These are phyloP conservation scores for Fusarium citri DNA, from an alignment of 2,329 filamentous ascomycete species.

Conservation along the genomic window DNA sequence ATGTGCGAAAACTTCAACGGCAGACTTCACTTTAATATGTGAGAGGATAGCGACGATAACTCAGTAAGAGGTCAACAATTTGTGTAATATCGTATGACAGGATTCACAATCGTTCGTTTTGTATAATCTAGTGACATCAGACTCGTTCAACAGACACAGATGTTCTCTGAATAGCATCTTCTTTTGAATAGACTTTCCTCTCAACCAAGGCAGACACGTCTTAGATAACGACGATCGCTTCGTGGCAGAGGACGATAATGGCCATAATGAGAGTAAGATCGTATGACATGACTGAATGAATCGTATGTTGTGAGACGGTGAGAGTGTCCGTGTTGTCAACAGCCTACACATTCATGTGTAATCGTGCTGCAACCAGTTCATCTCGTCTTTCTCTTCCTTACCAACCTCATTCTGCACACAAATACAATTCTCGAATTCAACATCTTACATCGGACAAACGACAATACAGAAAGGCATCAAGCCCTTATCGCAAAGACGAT, in stretches of 20 bases:
- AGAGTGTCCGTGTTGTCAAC: background rate
- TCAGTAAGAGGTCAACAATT: fast-evolving
- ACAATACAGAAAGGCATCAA: no score
- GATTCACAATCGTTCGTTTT: background rate
- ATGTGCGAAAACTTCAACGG: background rate
- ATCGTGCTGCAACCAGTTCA: no score
- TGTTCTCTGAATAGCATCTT: background rate
- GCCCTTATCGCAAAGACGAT: no score
- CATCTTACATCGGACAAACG: no score
- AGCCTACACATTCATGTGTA: fast-evolving
- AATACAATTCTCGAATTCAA: no score
- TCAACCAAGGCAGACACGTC: background rate
- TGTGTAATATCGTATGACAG: background rate
- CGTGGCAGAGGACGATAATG: background rate
- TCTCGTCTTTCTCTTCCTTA: no score
- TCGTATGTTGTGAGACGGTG: conserved; percentile 7
- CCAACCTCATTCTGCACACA: no score
- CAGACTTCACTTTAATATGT: background rate
- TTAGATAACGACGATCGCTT: background rate
- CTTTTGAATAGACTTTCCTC: background rate
- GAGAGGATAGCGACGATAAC: background rate
- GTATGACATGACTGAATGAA: background rate
- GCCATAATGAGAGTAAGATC: background rate
- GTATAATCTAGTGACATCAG: background rate
- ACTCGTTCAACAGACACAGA: background rate